Percentiles rank a stretch among this genome's conserved stretches.
phyloP scores from a whole-genome alignment of 257 asterid species.

The Penstemon eatonii region DNA sequence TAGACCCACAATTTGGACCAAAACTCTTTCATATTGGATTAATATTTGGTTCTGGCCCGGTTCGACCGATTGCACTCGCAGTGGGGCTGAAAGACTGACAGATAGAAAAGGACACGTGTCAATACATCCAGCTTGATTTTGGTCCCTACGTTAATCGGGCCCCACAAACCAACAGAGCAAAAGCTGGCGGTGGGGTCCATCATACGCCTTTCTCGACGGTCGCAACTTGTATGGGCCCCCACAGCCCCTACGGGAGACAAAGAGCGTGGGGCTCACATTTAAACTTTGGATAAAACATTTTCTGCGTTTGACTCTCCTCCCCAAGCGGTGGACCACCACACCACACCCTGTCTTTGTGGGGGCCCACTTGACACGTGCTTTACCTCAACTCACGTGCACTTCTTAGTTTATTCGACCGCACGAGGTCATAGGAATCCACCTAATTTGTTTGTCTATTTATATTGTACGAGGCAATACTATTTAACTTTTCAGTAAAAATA shows the following conservation, averaged over 20 bases:
- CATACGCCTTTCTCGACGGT: slow-evolving; percentile 28
- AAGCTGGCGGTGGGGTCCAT: slow-evolving; percentile 35
- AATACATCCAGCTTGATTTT: neutral
- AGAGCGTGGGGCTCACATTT: slow-evolving; percentile 26
- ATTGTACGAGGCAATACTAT: neutral
- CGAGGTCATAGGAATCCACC: slow-evolving; percentile 24
- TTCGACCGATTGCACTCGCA: too few species aligned
- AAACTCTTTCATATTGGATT: too few species aligned
- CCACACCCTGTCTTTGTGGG: neutral
- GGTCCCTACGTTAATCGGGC: slow-evolving; percentile 14
- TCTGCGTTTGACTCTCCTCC: slow-evolving; percentile 13
- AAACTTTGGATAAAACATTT: slow-evolving; percentile 4
- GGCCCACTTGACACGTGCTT: slow-evolving; percentile 39
- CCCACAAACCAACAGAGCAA: slow-evolving; percentile 21
- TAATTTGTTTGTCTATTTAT: too few species aligned
- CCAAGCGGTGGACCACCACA: slow-evolving; percentile 22
- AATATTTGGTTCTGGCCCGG: too few species aligned
- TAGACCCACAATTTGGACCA: too few species aligned
- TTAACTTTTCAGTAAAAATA: neutral
- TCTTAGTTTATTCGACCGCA: slow-evolving; percentile 30
- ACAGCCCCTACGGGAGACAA: neutral
- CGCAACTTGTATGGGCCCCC: slow-evolving; percentile 35
- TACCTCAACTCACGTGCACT: slow-evolving; percentile 28
- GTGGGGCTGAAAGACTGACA: slow-evolving; percentile 12
- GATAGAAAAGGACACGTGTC: slow-evolving; percentile 30